Evolutionary conservation across 2,329 filamentous ascomycete species (phyloP), one percentile per base, ranked within the genome.

Genomic region (Cucurbitaria berberidis): DNA sequence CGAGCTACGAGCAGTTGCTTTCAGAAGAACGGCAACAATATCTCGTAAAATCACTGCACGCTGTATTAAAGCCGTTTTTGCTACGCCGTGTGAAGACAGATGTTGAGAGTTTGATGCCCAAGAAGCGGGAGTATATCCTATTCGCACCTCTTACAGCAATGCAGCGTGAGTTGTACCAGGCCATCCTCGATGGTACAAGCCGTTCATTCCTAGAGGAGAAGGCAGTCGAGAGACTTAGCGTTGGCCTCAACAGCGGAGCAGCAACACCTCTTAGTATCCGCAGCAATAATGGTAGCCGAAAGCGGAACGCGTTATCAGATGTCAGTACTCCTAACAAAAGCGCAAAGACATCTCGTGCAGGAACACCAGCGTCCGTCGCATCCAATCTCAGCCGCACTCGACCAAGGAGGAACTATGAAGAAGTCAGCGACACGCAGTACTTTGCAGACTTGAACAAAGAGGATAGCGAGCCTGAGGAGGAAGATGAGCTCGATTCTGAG

Each of bases 71-170:
- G 64, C 95, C 95, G 0, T 88, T 99, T 63, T 80, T 99, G 1
- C 80, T 99, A 1, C 86, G 95, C 1, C 84, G 95, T 16, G 84
- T 99, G 58, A 99, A 99, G 76, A 89, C 91, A 0, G 95, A 99
- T 67, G 95, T 99, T 0, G 93, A 96, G 48, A 88, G 88, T 2
- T 85, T 91, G 42, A 81, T 99, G n/a, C 95, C 95, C 0, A 96
- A 93, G 76, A 99, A 99, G 79, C 86, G 95, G 24, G 95, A 99
- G 73, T 99, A 99, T 62, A 90, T 99, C 3, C 79, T 99, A 0
- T 98, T 95, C 66, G 95, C 95, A 0, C 95, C 95, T 0, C 86
- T 99, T 76, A 96, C 92, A 0, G 84, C 87, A 21, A 91, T 95
- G 62, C 95, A 99, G 70, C 91, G 92, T 2, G 93, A 97, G 51